Percentiles rank a stretch among this genome's conserved stretches.
Conservation (phyloP, 2,329 filamentous ascomycete species). For the Lecanicillium sp. region DNA sequence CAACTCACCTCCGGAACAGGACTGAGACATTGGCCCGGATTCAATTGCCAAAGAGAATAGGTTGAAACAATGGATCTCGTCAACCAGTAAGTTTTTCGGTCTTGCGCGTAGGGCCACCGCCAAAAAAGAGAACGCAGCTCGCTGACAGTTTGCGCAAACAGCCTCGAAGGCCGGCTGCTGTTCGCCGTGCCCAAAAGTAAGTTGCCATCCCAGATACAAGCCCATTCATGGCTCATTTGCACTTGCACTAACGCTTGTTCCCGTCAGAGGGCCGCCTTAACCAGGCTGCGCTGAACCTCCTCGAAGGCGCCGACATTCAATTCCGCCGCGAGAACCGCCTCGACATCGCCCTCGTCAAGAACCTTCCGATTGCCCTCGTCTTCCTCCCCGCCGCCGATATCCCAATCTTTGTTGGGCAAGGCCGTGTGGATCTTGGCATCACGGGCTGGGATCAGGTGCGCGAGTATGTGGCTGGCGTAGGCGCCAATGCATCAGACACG, state of each 20-base stretch:
- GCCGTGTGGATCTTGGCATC: constrained; percentile 87
- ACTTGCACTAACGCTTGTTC: constrained; percentile 11
- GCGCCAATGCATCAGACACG: constrained; percentile 38
- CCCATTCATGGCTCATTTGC: background rate
- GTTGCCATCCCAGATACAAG: constrained; percentile 26
- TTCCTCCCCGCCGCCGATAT: constrained; percentile 97
- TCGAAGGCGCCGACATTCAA: constrained; percentile 90
- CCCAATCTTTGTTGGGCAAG: constrained; percentile 93
- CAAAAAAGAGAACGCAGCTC: background rate
- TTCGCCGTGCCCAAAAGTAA: constrained; percentile 79
- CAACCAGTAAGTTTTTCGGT: constrained; percentile 49
- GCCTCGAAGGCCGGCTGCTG: constrained; percentile 8
- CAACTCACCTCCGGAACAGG: no score
- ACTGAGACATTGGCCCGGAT: no score
- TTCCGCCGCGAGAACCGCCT: constrained; percentile 92
- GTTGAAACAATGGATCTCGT: constrained; percentile 46
- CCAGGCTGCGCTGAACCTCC: constrained; percentile 78
- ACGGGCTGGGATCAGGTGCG: constrained; percentile 88
- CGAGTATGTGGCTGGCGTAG: constrained; percentile 60
- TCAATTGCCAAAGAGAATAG: no score
- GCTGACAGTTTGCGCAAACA: constrained; percentile 3
- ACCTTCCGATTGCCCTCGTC: constrained; percentile 87
- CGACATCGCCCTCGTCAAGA: constrained; percentile 96
- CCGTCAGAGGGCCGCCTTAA: constrained; percentile 81
- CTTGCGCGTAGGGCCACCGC: background rate